phyloP scores from a whole-genome alignment of 2,329 filamentous ascomycete genomes.

The Pseudogymnoascus sp. region DNA sequence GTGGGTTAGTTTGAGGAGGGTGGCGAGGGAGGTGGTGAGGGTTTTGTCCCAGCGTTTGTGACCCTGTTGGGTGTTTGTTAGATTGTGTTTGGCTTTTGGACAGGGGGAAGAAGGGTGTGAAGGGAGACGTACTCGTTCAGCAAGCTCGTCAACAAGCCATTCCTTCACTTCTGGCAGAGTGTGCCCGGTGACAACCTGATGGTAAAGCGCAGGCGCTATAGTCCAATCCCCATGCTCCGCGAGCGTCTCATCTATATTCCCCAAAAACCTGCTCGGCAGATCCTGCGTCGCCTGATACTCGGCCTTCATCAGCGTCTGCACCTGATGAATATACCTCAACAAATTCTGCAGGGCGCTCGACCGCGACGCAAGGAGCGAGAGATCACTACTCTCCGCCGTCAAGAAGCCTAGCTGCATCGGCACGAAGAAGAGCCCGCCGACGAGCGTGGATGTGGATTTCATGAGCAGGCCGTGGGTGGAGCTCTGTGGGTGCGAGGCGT shows the following conservation, averaged over 20 bases:
- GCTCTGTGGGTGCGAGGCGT: constrained; percentile 63
- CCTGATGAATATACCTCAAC: constrained; percentile 74
- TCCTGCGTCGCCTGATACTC: constrained; percentile 81
- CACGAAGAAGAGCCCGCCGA: constrained; percentile 48
- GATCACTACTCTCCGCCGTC: constrained; percentile 62
- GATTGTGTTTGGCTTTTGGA: constrained; percentile 9
- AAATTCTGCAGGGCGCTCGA: constrained; percentile 82
- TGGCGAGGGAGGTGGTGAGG: constrained; percentile 67
- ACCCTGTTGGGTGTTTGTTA: constrained; percentile 45
- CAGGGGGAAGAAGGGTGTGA: neutral
- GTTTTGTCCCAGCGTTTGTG: constrained; percentile 95
- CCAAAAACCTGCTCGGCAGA: constrained; percentile 68
- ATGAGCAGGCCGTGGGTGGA: constrained; percentile 71
- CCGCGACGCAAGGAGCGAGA: constrained; percentile 78
- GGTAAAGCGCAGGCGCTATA: constrained; percentile 71
- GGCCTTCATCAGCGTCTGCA: constrained; percentile 65
- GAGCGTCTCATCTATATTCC: constrained; percentile 68
- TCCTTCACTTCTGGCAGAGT: constrained; percentile 68
- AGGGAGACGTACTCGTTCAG: constrained; percentile 55
- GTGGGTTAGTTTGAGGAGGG: constrained; percentile 68
- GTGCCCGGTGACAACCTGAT: constrained; percentile 76
- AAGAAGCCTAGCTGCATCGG: constrained; percentile 81
- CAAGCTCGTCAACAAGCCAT: constrained; percentile 79
- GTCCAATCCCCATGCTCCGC: constrained; percentile 54
- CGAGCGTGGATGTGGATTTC: constrained; percentile 33